These are phyloP conservation scores for Chalaropsis thielavioides DNA, from an alignment of 2,329 filamentous ascomycete genomes.

Conservation along the genomic window DNA sequence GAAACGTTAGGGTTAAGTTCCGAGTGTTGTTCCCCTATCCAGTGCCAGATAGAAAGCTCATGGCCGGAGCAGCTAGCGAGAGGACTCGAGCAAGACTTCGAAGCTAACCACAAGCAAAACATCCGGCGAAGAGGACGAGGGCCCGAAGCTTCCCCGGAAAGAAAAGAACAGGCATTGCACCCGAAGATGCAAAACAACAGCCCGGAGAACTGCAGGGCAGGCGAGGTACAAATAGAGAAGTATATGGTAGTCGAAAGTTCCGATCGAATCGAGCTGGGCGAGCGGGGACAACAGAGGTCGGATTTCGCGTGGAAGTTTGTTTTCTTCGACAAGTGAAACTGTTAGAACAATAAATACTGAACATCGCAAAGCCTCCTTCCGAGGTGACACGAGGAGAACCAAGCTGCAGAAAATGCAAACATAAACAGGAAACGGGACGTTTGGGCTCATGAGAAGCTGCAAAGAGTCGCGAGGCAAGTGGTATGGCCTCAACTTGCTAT, in stretches of 20 bases:
- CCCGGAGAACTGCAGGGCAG: constrained; percentile 69
- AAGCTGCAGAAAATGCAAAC: background rate
- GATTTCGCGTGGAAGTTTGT: background rate
- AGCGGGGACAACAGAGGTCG: background rate
- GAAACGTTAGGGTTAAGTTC: constrained; percentile 86
- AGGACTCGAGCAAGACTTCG: constrained; percentile 27
- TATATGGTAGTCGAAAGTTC: constrained; percentile 2
- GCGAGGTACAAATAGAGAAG: constrained; percentile 42
- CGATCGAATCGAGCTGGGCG: background rate
- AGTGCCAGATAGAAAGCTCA: background rate
- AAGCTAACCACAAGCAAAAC: constrained; percentile 28
- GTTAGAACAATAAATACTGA: background rate
- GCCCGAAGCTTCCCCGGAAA: background rate
- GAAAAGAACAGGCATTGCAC: constrained; percentile 7
- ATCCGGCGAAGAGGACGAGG: constrained; percentile 30
- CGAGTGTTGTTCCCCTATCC: constrained; percentile 50
- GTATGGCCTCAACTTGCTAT: background rate
- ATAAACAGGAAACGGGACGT: background rate
- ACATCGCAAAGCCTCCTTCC: background rate
- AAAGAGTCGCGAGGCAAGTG: background rate
- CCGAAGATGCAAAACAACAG: constrained; percentile 2
- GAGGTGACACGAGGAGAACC: background rate
- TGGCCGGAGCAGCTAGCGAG: constrained; percentile 28
- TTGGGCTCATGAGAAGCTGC: background rate
- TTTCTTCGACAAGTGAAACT: background rate